Evolutionary conservation across 129 eudicot species (phyloP), one percentile per base, ranked within the genome.

Genomic region (Deinandra increscens): DNA sequence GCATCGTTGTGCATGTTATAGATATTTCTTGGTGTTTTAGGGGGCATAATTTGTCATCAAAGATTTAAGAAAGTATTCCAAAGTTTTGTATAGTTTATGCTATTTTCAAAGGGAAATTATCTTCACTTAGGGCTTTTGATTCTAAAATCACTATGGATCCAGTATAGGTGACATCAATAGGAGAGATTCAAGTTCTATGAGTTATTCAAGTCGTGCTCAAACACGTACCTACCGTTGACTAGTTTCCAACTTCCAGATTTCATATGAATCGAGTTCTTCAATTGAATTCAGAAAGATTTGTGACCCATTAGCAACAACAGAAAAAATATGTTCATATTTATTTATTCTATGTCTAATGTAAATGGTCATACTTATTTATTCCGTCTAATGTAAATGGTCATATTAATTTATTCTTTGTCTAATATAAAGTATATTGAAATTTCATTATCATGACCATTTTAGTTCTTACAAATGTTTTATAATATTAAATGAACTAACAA

Each of bases 61-160:
- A 66, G 80, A 88, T 91, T 41, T 82, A 95, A 18, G 91, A 84
- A 65, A 43, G 60, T 75, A 66, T 78, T 19, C 96, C 98, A 18
- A 69, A 71, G 31, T 88, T 84, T 68, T 91, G 98, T 75, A 84
- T 91, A 0, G 87, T 91, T 7, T 91, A 91, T 75, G 96, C 77
- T 36, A 80, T 91, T 79, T 78, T 87, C 20, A 91, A 83, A 75
- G 98, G 98, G 70, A 88, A 84, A 65, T 61, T 91, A 58, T 83
- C 85, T 33, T 88, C 98, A 0, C 19, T 86, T 9, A 83, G 89
- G 13, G 87, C 96, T 33, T 84, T 96, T 70, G 91, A 84, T 75
- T 74, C 82, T 7, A 91, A 81, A 78, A 70, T 84, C 19, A 75
- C 56, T n/a, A n/a, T 67, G 80, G 58, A 65, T 70, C 79, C 67